Evolutionary conservation across 1,284 basidiomycete species (phyloP).

Genomic region (Apiotrichum veenhuisii): DNA sequence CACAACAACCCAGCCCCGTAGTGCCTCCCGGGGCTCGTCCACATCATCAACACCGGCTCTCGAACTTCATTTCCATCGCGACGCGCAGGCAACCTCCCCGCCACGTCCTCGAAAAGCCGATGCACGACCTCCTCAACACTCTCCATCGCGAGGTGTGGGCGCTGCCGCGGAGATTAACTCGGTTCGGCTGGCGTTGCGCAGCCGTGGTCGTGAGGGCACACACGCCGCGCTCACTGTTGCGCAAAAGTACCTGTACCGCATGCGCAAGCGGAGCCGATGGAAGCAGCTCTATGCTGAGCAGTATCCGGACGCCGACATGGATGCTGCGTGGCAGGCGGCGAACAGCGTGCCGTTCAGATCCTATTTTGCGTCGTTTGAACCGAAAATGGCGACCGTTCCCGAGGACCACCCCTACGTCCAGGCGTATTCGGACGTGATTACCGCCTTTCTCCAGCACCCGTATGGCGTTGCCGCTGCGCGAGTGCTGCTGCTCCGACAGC

Average conservation of each 20-base stretch:
- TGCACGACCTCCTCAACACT: neutral
- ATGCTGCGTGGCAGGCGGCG: neutral
- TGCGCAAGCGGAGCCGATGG: neutral
- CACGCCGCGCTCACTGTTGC: neutral
- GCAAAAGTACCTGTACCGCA: neutral
- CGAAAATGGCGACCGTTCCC: neutral
- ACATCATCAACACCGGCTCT: neutral
- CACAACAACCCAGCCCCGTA: neutral
- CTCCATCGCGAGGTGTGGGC: neutral
- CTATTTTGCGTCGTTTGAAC: neutral
- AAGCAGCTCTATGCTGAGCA: neutral
- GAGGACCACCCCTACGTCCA: neutral
- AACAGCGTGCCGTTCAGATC: too few relatives aligned
- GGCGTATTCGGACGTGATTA: slow-evolving; percentile 11
- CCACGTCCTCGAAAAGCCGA: too few relatives aligned
- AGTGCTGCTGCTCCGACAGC: slow-evolving; percentile 12
- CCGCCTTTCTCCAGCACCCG: slow-evolving; percentile 16
- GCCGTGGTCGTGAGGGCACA: neutral
- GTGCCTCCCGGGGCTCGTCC: neutral
- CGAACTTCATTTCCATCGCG: too few relatives aligned
- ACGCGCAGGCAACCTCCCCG: too few relatives aligned
- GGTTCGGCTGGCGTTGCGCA: neutral
- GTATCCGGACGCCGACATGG: neutral
- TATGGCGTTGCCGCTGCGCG: slow-evolving; percentile 7
- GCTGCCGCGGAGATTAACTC: neutral